These are phyloP conservation scores for Chamaecyparis obtusa DNA, from an alignment of 75 land plant genomes.

Conservation along the genomic window DNA sequence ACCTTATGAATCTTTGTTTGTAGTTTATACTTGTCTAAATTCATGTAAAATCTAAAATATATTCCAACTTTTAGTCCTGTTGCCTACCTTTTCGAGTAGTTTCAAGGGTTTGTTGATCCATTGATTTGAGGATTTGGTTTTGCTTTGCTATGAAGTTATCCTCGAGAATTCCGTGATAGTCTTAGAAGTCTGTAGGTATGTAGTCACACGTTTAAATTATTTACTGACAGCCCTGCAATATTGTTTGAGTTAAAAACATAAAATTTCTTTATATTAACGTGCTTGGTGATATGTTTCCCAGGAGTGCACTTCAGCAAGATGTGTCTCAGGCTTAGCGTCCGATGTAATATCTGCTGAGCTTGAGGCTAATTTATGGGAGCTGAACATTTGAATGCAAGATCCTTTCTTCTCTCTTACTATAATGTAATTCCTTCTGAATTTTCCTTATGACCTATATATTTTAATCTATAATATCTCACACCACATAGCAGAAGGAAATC, in stretches of 20 bases:
- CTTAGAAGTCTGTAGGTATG: neutral
- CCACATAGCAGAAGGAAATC: neutral
- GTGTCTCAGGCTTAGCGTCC: neutral
- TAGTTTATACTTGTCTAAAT: neutral
- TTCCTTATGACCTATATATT: neutral
- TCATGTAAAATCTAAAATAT: neutral
- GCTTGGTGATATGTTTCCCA: neutral
- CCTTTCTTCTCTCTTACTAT: neutral
- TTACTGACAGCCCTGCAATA: neutral
- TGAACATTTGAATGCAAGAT: slow-evolving; percentile 3
- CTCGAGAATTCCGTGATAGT: neutral
- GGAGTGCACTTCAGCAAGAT: neutral
- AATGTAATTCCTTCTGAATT: neutral
- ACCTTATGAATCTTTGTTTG: neutral
- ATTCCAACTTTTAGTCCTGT: neutral
- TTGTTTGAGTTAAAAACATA: neutral
- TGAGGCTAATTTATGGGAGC: neutral
- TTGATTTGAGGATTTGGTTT: neutral
- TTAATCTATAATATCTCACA: neutral
- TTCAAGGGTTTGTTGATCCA: neutral
- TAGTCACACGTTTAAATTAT: neutral
- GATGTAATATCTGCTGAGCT: neutral
- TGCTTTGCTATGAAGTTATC: neutral
- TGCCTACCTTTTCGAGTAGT: neutral
- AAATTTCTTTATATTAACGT: neutral